Base-by-base conservation (phyloP, 495 filamentous ascomycete species). In the Pyrenopolyporus hunteri region DNA sequence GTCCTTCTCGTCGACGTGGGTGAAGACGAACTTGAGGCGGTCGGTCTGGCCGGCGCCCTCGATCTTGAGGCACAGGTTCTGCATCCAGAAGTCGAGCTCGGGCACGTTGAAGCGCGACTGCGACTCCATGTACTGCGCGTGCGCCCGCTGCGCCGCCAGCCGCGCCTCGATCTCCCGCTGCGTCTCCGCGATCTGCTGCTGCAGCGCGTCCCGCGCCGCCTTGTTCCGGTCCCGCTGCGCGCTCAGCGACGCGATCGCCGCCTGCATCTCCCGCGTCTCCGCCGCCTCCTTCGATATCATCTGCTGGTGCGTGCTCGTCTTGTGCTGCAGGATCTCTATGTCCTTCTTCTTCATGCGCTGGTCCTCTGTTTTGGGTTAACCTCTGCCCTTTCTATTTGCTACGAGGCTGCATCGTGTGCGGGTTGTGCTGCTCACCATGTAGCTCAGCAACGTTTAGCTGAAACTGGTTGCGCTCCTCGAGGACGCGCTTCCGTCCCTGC, bases 11-110 rank as follows among this genome's bases (percentile, higher is more conserved):
- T 89, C 83, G 23, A 97, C 74, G 73, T 96, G 89, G n/a, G 83
- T 91, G 70, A 89, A 98, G 3, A 92, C 83, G 77, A 98, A 96
- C 73, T 93, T 95, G 59, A 98, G 78, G 31, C 90, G 80, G 74
- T 97, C 93, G 49, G 89, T 86, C 45, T 82, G 80, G 0, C 93
- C 93, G 0, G 89, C 89, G 3, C 94, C 94, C 71, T 98, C 93
- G 70, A 98, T 93, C 45, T 88, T 80, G 76, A 98, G 66, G 55
- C 93, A 89, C 57, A 98, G 78, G 71, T 91, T 91, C 52, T 89
- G 87, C 68, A 95, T 87, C 95, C 95, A 98, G 73, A 98, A 98
- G 32, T 91, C 88, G 32, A 98, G 80, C 73, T 98, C 94, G 2
- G 94, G 94, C 36, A 88, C 82, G 73, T 98, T 97, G 58, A 89